Conservation (phyloP, 805 yeast species). For the Priceomyces fermenticarens region DNA sequence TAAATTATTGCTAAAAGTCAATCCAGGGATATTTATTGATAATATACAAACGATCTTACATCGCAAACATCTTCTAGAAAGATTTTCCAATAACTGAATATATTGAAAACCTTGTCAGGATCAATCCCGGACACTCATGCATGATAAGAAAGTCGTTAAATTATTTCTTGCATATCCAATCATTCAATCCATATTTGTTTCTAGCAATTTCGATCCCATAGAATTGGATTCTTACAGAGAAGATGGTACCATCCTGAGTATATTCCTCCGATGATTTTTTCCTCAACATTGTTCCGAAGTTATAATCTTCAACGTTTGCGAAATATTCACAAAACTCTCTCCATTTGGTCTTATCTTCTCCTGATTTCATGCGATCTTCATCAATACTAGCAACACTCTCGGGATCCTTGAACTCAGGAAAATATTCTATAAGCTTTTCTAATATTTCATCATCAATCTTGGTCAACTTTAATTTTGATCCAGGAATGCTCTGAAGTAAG, state of each 20-base stretch:
- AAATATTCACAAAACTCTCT: constrained; percentile 79
- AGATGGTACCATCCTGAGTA: constrained; percentile 77
- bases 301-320: constrained; percentile 86
- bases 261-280: constrained; percentile 70
- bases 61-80: no score
- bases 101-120: no score
- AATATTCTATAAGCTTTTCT: constrained; percentile 56
- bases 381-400: constrained; percentile 53
- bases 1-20: no score
- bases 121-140: no score
- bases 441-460: constrained; percentile 70
- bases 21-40: no score
- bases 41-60: no score
- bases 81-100: no score
- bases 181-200: constrained; percentile 86
- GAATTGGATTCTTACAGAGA: constrained; percentile 90
- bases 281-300: constrained; percentile 92
- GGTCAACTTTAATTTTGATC: constrained; percentile 74
- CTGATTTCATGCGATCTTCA: constrained; percentile 82
- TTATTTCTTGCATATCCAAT: constrained; percentile 57
- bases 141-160: no score
- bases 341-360: constrained; percentile 85
- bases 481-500: constrained; percentile 67
- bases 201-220: constrained; percentile 93
- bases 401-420: constrained; percentile 83